Base-by-base conservation (phyloP, 2,329 filamentous ascomycete genomes). In the Tolypocladium ovalisporum region DNA sequence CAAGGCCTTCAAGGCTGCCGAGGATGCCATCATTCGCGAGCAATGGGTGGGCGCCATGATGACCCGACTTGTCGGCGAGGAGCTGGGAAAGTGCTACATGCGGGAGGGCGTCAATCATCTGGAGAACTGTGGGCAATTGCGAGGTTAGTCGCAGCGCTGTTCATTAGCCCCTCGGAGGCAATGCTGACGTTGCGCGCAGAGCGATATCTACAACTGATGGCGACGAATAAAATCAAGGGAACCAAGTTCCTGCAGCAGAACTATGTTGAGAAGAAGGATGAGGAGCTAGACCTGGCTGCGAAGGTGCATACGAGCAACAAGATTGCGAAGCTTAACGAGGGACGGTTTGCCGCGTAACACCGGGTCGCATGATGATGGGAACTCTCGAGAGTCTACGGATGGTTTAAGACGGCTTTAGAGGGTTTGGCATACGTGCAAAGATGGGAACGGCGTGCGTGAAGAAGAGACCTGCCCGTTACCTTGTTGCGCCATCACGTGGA, bases 21-120 rank as follows among this genome's bases (percentile, higher is more conserved):
- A 93, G 71, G 89, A 94, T 71, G 82, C 89, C 62, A 82, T 94
- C 58, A 83, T 94, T 66, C 82, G 89, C 62, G 89, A 94, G 76
- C 89, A 94, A 77, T 94, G 90, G 90, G 88, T 94, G 59, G 85
- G 84, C 71, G 86, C 87, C 71, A 94, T 94, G 89, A 94, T 92
- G 89, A 88, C 87, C 58, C 81, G 89, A 60, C 76, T 94, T 62
- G 88, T 94, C 57, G 79, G 88, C 62, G 87, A 93, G 71, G 89
- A 94, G 78, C 78, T 94, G 76, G 81, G 86, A 73, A 93, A 90
- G 77, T 94, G 89, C 79, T 94, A 94, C 75, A 84, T 85, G 73
- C 80, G 84, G 64, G 88, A 94, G 75, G 90, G 89, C 57, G 88
- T 92, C 63, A 94, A 94, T 73, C 89, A 94, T 72, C 75, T 94